Base-by-base conservation (phyloP, 345 rosid genomes). In the Linum tenue region DNA sequence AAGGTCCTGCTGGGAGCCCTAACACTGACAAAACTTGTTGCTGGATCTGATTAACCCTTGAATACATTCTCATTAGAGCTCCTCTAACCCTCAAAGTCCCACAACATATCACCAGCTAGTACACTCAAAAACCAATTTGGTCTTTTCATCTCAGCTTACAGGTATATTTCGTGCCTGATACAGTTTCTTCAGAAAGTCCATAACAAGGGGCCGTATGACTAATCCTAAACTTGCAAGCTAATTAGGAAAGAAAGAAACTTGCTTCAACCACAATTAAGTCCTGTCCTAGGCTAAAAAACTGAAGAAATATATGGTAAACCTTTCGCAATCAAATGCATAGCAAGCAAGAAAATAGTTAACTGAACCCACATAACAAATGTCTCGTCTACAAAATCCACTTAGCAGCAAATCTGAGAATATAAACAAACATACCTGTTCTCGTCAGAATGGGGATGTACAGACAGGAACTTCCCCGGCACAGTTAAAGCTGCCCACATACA, bases 401-500 rank as follows among this genome's bases (percentile, higher is more conserved):
- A 5, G 7, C 11, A 55, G 14, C 36, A 58, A n/a, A 7, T 12
- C 55, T n/a, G 16, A 14, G 15, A 5, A n/a, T 4, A 42, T 9
- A 57, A 31, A 38, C 58, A 61, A 58, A 63, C 72, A 65, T 64
- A 95, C 99, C 97, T 88, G 64, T 95, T 95, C 63, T 95, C 97
- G 37, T 91, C 99, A 3, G 99, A 85, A 68, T 87, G 90, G 0
- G 96, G 97, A 63, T 91, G 89, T 39, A 95, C 87, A 1, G 96
- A 87, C 37, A 79, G 88, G 72, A 95, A 95, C 59, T 85, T 83
- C 62, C 97, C 97, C 2, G 96, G 94, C 60, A 86, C 96, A 10
- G 92, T 81, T 66, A 95, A 79, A 37, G 92, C 95, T 42, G 99
- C 96, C 95, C 92, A 95, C 81, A 83, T 69, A 78, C 92, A 91